Conservation (phyloP, 2,329 filamentous ascomycete genomes). For the Plenodomus lindquistii region DNA sequence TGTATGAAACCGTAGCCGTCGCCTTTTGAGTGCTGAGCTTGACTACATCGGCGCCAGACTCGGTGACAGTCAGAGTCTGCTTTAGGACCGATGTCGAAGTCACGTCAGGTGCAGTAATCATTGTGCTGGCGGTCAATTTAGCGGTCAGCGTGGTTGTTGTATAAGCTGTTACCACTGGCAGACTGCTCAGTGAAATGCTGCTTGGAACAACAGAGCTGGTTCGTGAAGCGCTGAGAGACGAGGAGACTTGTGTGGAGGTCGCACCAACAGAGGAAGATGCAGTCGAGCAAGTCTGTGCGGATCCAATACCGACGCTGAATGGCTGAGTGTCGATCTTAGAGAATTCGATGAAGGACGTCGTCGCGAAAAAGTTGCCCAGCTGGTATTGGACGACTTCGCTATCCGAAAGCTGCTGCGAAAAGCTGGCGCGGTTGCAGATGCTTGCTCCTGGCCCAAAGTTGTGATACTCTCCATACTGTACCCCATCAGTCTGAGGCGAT, state of each 20-base stretch:
- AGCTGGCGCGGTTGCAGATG: slow-evolving; percentile 38
- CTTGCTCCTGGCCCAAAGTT: slow-evolving; percentile 44
- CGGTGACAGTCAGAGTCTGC: slow-evolving; percentile 10
- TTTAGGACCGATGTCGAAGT: slow-evolving; percentile 25
- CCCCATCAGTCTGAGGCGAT: slow-evolving; percentile 20
- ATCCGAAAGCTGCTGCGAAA: slow-evolving; percentile 45
- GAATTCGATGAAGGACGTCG: slow-evolving; percentile 50
- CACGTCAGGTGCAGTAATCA: slow-evolving; percentile 22
- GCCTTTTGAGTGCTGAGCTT: slow-evolving; percentile 19
- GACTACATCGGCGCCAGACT: slow-evolving; percentile 15
- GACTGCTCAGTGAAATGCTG: slow-evolving; percentile 1
- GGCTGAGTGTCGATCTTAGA: slow-evolving; percentile 44
- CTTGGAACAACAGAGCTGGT: background rate
- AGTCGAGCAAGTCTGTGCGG: slow-evolving; percentile 28
- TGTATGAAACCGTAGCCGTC: slow-evolving; percentile 32
- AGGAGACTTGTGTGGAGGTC: background rate
- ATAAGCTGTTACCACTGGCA: slow-evolving; percentile 16
- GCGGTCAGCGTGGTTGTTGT: slow-evolving; percentile 20
- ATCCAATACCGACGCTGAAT: slow-evolving; percentile 40
- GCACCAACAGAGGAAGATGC: slow-evolving; percentile 18
- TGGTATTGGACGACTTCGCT: slow-evolving; percentile 45
- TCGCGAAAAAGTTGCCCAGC: slow-evolving; percentile 47
- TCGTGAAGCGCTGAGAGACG: background rate
- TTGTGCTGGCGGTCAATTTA: slow-evolving; percentile 22
- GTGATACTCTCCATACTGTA: slow-evolving; percentile 38